phyloP scores from a whole-genome alignment of 495 filamentous ascomycete genomes.

The Tuber calosporum region DNA sequence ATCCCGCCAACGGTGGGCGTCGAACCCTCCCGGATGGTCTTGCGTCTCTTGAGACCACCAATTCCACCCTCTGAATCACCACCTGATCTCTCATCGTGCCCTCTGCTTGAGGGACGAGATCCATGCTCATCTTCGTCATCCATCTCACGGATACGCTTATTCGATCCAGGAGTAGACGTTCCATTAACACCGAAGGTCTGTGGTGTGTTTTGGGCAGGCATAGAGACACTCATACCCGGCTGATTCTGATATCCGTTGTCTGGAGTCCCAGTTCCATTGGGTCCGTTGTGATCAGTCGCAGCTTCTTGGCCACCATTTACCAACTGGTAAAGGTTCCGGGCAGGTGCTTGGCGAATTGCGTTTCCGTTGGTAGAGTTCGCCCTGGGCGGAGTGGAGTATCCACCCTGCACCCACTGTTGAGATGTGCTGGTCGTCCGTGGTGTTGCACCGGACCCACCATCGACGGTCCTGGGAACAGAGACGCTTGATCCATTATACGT shows the following conservation, averaged over 20 bases:
- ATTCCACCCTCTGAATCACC: constrained; percentile 45
- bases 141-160: constrained; percentile 73
- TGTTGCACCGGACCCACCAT: constrained; percentile 72
- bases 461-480: constrained; percentile 37
- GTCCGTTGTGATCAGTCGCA: constrained; percentile 34
- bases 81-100: constrained; percentile 39
- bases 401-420: constrained; percentile 65
- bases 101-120: constrained; percentile 59
- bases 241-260: constrained; percentile 63
- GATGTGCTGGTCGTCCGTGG: constrained; percentile 65
- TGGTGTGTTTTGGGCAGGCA: constrained; percentile 49
- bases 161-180: constrained; percentile 45
- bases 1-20: constrained; percentile 40
- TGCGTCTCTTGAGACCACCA: constrained; percentile 72
- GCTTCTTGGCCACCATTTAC: constrained; percentile 63
- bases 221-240: constrained; percentile 52
- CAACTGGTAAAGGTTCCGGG: constrained; percentile 81
- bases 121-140: constrained; percentile 69
- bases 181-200: constrained; percentile 45
- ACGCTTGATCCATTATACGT: constrained; percentile 30
- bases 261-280: constrained; percentile 28
- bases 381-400: constrained; percentile 73
- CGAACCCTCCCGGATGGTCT: constrained; percentile 62
- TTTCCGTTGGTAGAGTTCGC: constrained; percentile 35
- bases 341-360: constrained; percentile 49